Evolutionary conservation across 495 filamentous ascomycete species (phyloP).

Genomic region (Chaetomidium leptoderma): DNA sequence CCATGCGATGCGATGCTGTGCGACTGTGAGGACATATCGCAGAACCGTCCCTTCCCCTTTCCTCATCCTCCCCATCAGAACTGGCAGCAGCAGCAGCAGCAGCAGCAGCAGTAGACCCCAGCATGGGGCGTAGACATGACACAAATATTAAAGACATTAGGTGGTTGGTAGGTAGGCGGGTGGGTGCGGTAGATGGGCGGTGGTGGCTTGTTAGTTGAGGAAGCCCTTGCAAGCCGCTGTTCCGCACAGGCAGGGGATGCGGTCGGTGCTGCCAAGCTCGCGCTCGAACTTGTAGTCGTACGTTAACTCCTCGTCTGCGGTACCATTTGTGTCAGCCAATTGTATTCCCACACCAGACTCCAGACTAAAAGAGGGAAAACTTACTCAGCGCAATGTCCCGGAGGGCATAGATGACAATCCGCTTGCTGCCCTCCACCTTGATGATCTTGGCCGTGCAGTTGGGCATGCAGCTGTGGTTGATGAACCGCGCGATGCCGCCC

Average conservation of each 20-base stretch:
- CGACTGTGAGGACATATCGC: too few relatives aligned
- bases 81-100: too few relatives aligned
- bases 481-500: conserved; percentile 95
- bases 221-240: conserved; percentile 96
- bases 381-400: conserved; percentile 90
- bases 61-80: too few relatives aligned
- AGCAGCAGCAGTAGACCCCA: neutral
- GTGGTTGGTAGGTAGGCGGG: neutral
- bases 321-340: conserved; percentile 42
- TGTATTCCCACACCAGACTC: neutral
- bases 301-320: conserved; percentile 90
- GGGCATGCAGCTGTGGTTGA: conserved; percentile 97
- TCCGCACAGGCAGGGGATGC: conserved; percentile 94
- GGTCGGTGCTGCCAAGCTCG: conserved; percentile 88
- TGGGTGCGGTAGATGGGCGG: neutral
- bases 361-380: conserved; percentile 40
- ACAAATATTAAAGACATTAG: neutral
- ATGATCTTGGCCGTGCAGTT: conserved; percentile 99
- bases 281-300: conserved; percentile 99
- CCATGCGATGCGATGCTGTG: too few relatives aligned
- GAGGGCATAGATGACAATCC: conserved; percentile 97
- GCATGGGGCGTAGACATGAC: neutral
- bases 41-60: too few relatives aligned
- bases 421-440: conserved; percentile 97
- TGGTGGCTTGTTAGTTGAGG: conserved; percentile 88